phyloP scores from a whole-genome alignment of 805 yeast species.

The Ogataea angusta region DNA sequence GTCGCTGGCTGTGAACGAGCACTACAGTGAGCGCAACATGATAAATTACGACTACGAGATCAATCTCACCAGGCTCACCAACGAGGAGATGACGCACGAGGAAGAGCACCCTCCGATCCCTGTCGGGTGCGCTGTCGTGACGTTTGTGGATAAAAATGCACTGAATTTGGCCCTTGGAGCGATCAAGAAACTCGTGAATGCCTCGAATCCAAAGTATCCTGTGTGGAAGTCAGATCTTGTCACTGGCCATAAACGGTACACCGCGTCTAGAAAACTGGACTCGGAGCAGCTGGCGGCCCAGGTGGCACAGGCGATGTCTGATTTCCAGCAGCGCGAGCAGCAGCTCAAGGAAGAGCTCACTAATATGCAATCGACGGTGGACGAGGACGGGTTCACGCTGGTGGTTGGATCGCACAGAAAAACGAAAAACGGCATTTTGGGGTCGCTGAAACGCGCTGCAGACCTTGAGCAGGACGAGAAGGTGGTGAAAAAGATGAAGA shows the following conservation, averaged over 20 bases:
- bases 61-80: constrained; percentile 56
- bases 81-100: constrained; percentile 41
- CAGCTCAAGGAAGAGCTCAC: constrained; percentile 54
- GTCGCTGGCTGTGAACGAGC: constrained; percentile 31
- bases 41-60: constrained; percentile 41
- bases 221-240: constrained; percentile 38
- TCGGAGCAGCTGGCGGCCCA: constrained; percentile 48
- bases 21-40: constrained; percentile 25
- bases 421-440: constrained; percentile 68
- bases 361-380: constrained; percentile 61
- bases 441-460: constrained; percentile 36
- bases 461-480: constrained; percentile 34
- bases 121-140: constrained; percentile 68
- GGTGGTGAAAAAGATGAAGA: constrained; percentile 52
- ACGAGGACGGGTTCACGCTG: constrained; percentile 90
- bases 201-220: constrained; percentile 25
- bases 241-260: constrained; percentile 40
- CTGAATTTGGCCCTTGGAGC: constrained; percentile 61
- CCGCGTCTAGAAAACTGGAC: constrained; percentile 43
- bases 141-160: constrained; percentile 70
- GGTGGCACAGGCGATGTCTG: constrained; percentile 59
- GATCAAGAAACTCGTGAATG: constrained; percentile 47
- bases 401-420: constrained; percentile 87
- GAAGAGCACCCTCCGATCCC: constrained; percentile 50
- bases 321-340: constrained; percentile 69